A percentile compares a stretch with the other conserved stretches of the same genome.
Evolutionary conservation across 345 rosid species (phyloP).

Genomic region (Theobroma cacao): DNA sequence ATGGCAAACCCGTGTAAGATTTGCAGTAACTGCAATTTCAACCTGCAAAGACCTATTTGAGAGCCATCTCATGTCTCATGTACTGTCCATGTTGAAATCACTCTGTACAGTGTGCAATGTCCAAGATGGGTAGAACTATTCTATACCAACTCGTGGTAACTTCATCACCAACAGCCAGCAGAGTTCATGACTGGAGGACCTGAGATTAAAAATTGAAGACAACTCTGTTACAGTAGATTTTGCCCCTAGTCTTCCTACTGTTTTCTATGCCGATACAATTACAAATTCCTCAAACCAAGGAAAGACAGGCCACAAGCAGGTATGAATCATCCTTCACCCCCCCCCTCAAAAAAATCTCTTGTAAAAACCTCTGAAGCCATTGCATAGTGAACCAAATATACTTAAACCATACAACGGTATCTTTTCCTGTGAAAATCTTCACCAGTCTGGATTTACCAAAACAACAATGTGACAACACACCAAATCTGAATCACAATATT

Average conservation of each 20-base stretch:
- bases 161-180: conserved; percentile 19
- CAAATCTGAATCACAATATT: conserved; percentile 53
- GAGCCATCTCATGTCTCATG: conserved; percentile 5
- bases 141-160: conserved; percentile 18
- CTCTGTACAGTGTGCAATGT: conserved; percentile 43
- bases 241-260: conserved; percentile 24
- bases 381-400: neutral
- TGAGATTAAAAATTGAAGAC: conserved; percentile 10
- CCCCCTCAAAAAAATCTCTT: neutral
- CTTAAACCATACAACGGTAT: neutral
- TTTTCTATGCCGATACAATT: conserved; percentile 29
- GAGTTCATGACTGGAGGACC: conserved; percentile 16
- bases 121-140: conserved; percentile 12
- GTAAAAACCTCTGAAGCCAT: conserved; percentile 12
- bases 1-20: conserved; percentile 1
- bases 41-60: neutral
- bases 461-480: conserved; percentile 5
- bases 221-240: conserved; percentile 18
- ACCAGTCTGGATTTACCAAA: conserved; percentile 18
- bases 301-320: conserved; percentile 24
- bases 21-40: neutral
- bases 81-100: conserved; percentile 19
- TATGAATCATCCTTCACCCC: conserved; percentile 4
- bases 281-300: conserved; percentile 30
- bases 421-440: conserved; percentile 18